Evolutionary conservation across 495 filamentous ascomycete genomes (phyloP), one percentile per base, ranked within the genome.

Genomic region (Neurospora intermedia): DNA sequence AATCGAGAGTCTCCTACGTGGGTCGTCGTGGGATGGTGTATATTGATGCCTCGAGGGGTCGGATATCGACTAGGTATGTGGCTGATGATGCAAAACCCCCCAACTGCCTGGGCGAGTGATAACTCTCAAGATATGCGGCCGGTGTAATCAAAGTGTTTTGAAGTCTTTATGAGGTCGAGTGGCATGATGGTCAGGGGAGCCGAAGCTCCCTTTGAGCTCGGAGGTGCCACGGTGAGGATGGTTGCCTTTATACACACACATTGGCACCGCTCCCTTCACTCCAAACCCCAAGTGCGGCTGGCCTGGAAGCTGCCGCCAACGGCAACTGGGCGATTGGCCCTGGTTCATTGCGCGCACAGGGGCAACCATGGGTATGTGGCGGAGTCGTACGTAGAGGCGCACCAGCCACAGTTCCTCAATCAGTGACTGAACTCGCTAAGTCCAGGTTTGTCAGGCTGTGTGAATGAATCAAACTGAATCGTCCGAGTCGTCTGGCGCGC

Each of bases 181-280:
- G 48, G 74, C 74, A 75, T 75, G 43, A 70, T 75, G 74, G 54
- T 43, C 23, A 45, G 54, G 69, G 42, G 71, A 71, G 59, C 72
- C 69, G 69, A 69, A 40, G 72, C 27, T 69, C 72, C 59, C 69
- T 66, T 73, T 71, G 39, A 69, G 59, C 48, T 75, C 35, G 41
- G 69, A 54, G 48, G 48, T 62, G 27, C 54, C 54, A 27, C 43
- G 54, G 69, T 73, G 72, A 74, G 70, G 73, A 54, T 74, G 73
- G 41, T 69, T 43, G 27, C 62, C 69, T 74, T 71, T 74, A 74
- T 72, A 72, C 70, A 66, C 48, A 59, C 27, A 66, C 54, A 66
- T 66, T 66, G 27, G 54, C 27, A 62, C 27, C 27, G 54, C 54
- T 35, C 54, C 54, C 54, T 66, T 66, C 54, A 66, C 54, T 66